Base-by-base conservation (phyloP, 257 asterid genomes). In the Pogostemon cablin region DNA sequence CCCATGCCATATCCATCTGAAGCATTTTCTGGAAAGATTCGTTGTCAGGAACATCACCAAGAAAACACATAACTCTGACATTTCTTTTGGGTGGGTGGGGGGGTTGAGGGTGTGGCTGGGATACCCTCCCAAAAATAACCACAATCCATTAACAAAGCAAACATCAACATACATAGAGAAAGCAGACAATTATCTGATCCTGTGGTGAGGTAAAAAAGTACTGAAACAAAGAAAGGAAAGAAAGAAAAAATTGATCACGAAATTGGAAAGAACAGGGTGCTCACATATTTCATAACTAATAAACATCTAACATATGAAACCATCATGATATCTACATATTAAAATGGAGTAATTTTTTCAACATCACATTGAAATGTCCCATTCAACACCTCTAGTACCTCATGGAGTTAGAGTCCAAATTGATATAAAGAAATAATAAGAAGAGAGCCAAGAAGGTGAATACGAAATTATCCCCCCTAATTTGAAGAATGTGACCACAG, bases 1-100 rank as follows among this genome's bases (percentile, higher is more conserved):
- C 98, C 97, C 85, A 85, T 80, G 39, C 88, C 85, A 75, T 83
- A 82, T 62, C 96, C 96, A 81, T 78, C 81, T 58, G 98, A 75
- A 50, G 67, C 72, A 74, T 78, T 79, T 78, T 81, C 97, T 93
- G 83, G 59, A 62, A 76, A 38, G 70, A 72, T 47, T 5, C 56
- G 11, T 72, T 35, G 37, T 49, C 54, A 72, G 59, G 41, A 34
- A 71, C 32, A 25, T 25, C 32, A 25, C 54, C 40, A 3, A n/a
- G 50, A 61, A 39, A 32, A 71, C 43, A 67, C 37, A 61, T 32
- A 60, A 60, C 8, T 17, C n/a, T 17, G 32, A 50, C 32, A 25
- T 25, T 25, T 25, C 32, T 25, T 25, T 1, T 2, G 49, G 49
- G 49, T 44, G 49, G 25, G 32, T 1, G 32, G 32, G 32, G 32